Conservation (phyloP, 2,329 filamentous ascomycete genomes). For the Ceratocystis huliohia region DNA sequence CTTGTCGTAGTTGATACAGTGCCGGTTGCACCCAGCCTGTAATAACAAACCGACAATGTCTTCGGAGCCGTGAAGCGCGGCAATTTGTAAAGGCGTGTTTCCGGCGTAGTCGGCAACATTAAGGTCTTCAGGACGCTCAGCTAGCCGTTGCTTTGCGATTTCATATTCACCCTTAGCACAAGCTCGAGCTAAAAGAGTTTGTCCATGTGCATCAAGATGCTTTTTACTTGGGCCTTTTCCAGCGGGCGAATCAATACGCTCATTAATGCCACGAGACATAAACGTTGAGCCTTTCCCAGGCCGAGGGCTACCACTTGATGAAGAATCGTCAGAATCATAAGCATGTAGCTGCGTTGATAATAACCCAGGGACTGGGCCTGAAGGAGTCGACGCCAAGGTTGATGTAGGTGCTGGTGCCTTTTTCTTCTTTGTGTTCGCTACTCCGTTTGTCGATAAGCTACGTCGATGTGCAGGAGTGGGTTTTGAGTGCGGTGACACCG, state of each 20-base stretch:
- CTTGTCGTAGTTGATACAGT: conserved; percentile 66
- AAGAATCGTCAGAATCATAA: conserved; percentile 56
- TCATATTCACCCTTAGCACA: conserved; percentile 78
- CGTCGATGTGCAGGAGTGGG: conserved; percentile 43
- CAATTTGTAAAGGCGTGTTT: conserved; percentile 93
- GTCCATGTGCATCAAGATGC: conserved; percentile 80
- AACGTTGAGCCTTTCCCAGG: conserved; percentile 45
- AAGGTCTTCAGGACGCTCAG: conserved; percentile 73
- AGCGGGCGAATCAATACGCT: conserved; percentile 51
- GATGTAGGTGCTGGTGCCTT: conserved; percentile 38
- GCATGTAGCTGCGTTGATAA: conserved; percentile 46
- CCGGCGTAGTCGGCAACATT: conserved; percentile 86
- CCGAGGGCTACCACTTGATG: conserved; percentile 46
- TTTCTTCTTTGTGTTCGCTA: conserved; percentile 52
- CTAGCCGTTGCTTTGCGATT: conserved; percentile 57
- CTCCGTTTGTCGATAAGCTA: conserved; percentile 49
- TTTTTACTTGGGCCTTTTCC: conserved; percentile 66
- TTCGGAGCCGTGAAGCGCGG: conserved; percentile 71
- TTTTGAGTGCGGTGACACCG: conserved; percentile 44
- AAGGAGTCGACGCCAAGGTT: not conserved
- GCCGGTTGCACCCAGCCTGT: conserved; percentile 69
- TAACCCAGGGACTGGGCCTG: not conserved
- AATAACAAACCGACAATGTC: conserved; percentile 82
- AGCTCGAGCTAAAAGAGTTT: conserved; percentile 79
- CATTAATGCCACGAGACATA: conserved; percentile 42